A percentile compares a stretch with the other conserved stretches of the same genome.
Evolutionary conservation across 306 rosid species (phyloP).

Genomic region (Cucumis hystrix): DNA sequence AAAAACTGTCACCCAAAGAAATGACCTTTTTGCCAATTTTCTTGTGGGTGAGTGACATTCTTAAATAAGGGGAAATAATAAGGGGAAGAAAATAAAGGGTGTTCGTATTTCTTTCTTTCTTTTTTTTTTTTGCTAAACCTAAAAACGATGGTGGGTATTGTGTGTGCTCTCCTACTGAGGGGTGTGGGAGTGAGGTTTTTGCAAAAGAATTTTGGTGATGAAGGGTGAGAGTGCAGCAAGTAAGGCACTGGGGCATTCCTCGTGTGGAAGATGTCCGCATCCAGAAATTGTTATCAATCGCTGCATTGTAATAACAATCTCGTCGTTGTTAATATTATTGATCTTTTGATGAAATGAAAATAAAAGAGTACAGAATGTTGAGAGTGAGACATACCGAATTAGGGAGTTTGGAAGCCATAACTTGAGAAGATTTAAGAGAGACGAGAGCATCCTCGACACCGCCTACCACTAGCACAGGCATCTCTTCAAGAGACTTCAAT

Average conservation of each 20-base stretch:
- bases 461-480: slow-evolving; percentile 60
- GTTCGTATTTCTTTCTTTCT: background rate
- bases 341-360: no score
- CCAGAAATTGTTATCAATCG: slow-evolving; percentile 77
- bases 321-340: background rate
- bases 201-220: slow-evolving; percentile 36
- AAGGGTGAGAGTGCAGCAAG: slow-evolving; percentile 79
- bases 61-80: background rate
- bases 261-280: slow-evolving; percentile 95
- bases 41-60: background rate
- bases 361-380: background rate
- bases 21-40: background rate
- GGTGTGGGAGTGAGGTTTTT: slow-evolving; percentile 29
- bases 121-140: background rate
- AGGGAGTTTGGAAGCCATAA: slow-evolving; percentile 71
- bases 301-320: slow-evolving; percentile 26
- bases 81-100: background rate
- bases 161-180: slow-evolving; percentile 14
- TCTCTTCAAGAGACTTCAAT: slow-evolving; percentile 45
- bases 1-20: slow-evolving; percentile 1
- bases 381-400: slow-evolving; percentile 50
- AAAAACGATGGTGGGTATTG: background rate
- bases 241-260: slow-evolving; percentile 90
- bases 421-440: slow-evolving; percentile 58
- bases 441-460: slow-evolving; percentile 80